Evolutionary conservation across 2,329 filamentous ascomycete genomes (phyloP).

Genomic region (Aspergillus tanneri): DNA sequence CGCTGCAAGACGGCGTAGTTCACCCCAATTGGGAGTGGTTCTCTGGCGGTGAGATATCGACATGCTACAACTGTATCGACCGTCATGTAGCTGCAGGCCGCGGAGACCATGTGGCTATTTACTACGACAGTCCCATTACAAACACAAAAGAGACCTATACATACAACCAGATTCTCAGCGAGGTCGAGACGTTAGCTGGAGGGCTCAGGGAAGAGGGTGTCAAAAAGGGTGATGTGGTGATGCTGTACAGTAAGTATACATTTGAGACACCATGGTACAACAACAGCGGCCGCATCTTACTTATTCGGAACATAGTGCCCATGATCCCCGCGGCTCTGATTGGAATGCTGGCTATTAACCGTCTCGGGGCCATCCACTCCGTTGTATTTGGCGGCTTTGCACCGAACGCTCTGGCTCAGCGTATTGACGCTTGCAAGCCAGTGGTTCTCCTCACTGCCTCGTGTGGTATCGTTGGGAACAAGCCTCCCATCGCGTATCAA

Average conservation of each 20-base stretch:
- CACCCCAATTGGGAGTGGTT: constrained; percentile 89
- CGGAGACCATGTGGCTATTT: constrained; percentile 77
- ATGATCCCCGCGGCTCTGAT: constrained; percentile 95
- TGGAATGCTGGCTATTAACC: constrained; percentile 79
- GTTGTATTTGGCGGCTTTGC: constrained; percentile 97
- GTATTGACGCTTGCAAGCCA: constrained; percentile 80
- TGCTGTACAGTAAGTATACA: constrained; percentile 63
- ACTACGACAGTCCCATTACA: constrained; percentile 92
- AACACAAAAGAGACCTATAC: constrained; percentile 79
- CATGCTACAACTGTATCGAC: constrained; percentile 92
- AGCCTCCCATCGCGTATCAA: constrained; percentile 2
- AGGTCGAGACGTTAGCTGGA: constrained; percentile 80
- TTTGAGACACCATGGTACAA: constrained; percentile 4
- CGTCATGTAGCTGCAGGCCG: constrained; percentile 87
- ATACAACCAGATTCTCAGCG: constrained; percentile 82
- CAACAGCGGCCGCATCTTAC: constrained; percentile 1
- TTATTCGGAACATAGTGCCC: constrained; percentile 53
- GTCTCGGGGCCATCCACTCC: constrained; percentile 91
- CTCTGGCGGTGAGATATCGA: constrained; percentile 83
- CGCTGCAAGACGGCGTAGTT: constrained; percentile 66
- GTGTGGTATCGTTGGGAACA: constrained; percentile 33
- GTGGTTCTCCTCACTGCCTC: constrained; percentile 84
- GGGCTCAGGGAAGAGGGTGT: constrained; percentile 90
- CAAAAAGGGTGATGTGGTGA: constrained; percentile 90
- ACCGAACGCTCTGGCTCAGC: constrained; percentile 85